phyloP scores from a whole-genome alignment of 768 basidiomycete species.

The Pulveroboletus frians region DNA sequence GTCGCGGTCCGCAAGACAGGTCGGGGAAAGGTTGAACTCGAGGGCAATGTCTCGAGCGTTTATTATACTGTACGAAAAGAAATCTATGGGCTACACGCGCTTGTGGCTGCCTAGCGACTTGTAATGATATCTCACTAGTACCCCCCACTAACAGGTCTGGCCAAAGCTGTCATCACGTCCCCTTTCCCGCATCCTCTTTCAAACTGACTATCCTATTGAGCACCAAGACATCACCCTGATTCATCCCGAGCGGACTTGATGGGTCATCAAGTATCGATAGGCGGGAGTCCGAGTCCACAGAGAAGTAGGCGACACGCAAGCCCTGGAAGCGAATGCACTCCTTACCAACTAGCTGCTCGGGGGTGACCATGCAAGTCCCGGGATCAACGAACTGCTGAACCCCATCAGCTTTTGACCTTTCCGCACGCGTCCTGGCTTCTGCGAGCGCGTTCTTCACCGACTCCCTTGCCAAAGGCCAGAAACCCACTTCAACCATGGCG shows the following conservation, averaged over 20 bases:
- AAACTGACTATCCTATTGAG: constrained; percentile 90
- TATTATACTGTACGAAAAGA: constrained; percentile 87
- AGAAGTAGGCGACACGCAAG: constrained; percentile 90
- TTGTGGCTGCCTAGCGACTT: constrained; percentile 58
- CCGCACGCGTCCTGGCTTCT: constrained; percentile 60
- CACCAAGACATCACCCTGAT: constrained; percentile 74
- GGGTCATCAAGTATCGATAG: constrained; percentile 59
- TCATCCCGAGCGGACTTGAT: constrained; percentile 36
- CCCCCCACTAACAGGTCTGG: neutral
- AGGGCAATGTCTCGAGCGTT: constrained; percentile 82
- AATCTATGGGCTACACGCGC: constrained; percentile 87
- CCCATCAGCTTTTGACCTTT: constrained; percentile 48
- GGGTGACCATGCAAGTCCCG: constrained; percentile 65
- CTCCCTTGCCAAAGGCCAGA: constrained; percentile 76
- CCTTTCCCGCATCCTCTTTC: constrained; percentile 91
- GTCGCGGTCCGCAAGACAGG: constrained; percentile 89
- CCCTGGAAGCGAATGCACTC: constrained; percentile 97
- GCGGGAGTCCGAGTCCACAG: constrained; percentile 81
- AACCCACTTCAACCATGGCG: constrained; percentile 84
- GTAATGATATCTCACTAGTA: constrained; percentile 10
- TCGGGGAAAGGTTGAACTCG: constrained; percentile 80
- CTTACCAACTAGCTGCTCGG: constrained; percentile 76
- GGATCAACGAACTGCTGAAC: constrained; percentile 34
- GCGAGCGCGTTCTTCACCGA: constrained; percentile 58
- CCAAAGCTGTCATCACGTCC: constrained; percentile 10